Evolutionary conservation across 768 basidiomycete species (phyloP), one percentile per base, ranked within the genome.

Genomic region (Mycena kentingensis): DNA sequence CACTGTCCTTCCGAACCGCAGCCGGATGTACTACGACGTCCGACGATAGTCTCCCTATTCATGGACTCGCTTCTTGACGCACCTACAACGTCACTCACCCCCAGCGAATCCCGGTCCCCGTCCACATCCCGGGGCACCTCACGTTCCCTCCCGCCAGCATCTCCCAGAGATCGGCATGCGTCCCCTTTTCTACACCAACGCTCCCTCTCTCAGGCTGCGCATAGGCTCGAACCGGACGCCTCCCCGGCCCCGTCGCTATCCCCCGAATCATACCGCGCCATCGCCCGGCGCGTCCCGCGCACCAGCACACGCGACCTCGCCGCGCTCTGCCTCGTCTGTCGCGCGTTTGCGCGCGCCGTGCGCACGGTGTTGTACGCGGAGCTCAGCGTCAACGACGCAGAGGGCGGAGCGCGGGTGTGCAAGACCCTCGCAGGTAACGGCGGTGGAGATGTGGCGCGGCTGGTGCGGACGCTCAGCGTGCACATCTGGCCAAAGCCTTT

Each of bases 281-380:
- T 87, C 62, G 79, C 80, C 36, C 75, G 75, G 61, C 62, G 78
- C 67, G 73, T 82, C 56, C 73, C 66, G 49, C 79, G 67, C 59
- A 80, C 77, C 43, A 63, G 72, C 60, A n/a, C n/a, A n/a, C n/a
- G n/a, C n/a, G 84, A 86, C 64, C 72, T 88, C 49, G 78, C 77
- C 53, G 60, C 72, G 16, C 76, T 88, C 28, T 84, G 80, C 66
- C 71, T 76, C 58, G 85, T 87, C 22, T 84, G 77, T 53, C 80
- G 73, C 61, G 65, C 67, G 13, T 85, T 87, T 60, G 79, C 74
- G 52, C 64, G 63, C 38, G 80, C 74, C 44, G 81, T 82, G 16
- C 83, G 87, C 62, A 76, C 70, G 39, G 77, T 75, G 3, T 69
- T 88, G 4, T 88, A 87, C 70, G 82, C 78, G 55, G 82, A 80